Percentiles rank a stretch among this genome's conserved stretches.
These are phyloP conservation scores for Plantago lanceolata DNA, from an alignment of 305 asterid species.

Conservation along the genomic window DNA sequence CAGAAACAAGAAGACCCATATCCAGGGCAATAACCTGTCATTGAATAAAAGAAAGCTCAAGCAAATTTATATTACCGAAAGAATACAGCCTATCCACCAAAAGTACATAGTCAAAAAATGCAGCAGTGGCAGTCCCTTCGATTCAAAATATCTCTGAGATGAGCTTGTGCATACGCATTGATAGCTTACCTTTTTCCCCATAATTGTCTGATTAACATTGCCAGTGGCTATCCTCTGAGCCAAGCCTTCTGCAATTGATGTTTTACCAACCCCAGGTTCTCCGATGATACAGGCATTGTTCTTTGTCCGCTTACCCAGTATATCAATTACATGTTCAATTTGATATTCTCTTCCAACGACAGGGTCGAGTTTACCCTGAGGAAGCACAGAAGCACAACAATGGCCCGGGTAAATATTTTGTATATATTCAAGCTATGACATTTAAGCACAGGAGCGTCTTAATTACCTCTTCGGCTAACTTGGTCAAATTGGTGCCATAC, in stretches of 20 bases:
- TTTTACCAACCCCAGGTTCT: constrained; percentile 99
- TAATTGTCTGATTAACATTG: constrained; percentile 95
- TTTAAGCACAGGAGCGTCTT: background rate
- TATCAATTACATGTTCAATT: constrained; percentile 93
- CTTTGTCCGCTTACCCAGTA: constrained; percentile 89
- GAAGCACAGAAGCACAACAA: background rate
- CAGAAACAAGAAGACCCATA: constrained; percentile 97
- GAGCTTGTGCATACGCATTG: too few relatives aligned
- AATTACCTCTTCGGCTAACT: constrained; percentile 93
- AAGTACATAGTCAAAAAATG: background rate
- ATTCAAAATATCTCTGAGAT: too few relatives aligned
- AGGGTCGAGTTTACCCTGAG: constrained; percentile 93
- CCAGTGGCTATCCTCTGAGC: constrained; percentile 94
- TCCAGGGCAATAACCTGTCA: constrained; percentile 88
- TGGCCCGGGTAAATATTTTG: constrained; percentile 11
- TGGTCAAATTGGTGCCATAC: constrained; percentile 94
- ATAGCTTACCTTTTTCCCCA: constrained; percentile 77
- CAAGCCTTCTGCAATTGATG: constrained; percentile 96
- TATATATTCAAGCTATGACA: constrained; percentile 19
- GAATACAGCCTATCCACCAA: constrained; percentile 10
- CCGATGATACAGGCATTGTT: constrained; percentile 97
- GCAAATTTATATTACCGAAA: background rate
- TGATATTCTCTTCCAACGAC: constrained; percentile 93
- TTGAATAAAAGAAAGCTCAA: background rate
- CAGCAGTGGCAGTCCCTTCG: background rate